These are phyloP conservation scores for Annulohypoxylon maeteangense DNA, from an alignment of 495 filamentous ascomycete genomes.

Conservation along the genomic window DNA sequence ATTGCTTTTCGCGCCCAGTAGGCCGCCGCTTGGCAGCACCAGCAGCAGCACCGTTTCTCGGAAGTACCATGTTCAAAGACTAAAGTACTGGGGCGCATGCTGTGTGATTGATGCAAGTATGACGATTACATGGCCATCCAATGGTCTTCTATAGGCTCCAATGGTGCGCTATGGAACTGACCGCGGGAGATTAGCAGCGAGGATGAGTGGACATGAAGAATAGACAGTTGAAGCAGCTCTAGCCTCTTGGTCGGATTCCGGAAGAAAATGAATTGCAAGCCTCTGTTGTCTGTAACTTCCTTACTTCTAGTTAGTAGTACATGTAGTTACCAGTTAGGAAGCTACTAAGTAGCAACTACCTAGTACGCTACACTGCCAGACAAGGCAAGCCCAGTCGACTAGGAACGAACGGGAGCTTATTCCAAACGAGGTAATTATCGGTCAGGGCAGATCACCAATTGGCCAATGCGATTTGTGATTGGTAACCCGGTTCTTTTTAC, in stretches of 20 bases:
- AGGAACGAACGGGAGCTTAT: slow-evolving; percentile 39
- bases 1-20: slow-evolving; percentile 41
- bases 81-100: slow-evolving; percentile 32
- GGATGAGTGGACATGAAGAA: slow-evolving; percentile 34
- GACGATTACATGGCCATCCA: slow-evolving; percentile 40
- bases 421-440: slow-evolving; percentile 30
- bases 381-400: slow-evolving; percentile 29
- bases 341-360: background rate
- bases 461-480: slow-evolving; percentile 33
- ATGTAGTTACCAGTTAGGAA: too few relatives aligned
- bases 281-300: background rate
- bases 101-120: slow-evolving; percentile 44
- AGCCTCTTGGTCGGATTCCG: slow-evolving; percentile 33
- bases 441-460: slow-evolving; percentile 17
- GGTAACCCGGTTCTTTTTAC: slow-evolving; percentile 12
- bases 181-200: slow-evolving; percentile 47
- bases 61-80: slow-evolving; percentile 10
- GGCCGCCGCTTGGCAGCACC: slow-evolving; percentile 12
- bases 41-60: slow-evolving; percentile 17
- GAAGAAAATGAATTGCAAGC: slow-evolving; percentile 38
- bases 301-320: slow-evolving; percentile 3
- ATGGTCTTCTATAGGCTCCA: slow-evolving; percentile 19
- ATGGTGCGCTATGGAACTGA: slow-evolving; percentile 16
- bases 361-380: background rate
- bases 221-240: slow-evolving; percentile 23